Base-by-base conservation (phyloP, 306 rosid genomes). In the Sicyos baderoa region DNA sequence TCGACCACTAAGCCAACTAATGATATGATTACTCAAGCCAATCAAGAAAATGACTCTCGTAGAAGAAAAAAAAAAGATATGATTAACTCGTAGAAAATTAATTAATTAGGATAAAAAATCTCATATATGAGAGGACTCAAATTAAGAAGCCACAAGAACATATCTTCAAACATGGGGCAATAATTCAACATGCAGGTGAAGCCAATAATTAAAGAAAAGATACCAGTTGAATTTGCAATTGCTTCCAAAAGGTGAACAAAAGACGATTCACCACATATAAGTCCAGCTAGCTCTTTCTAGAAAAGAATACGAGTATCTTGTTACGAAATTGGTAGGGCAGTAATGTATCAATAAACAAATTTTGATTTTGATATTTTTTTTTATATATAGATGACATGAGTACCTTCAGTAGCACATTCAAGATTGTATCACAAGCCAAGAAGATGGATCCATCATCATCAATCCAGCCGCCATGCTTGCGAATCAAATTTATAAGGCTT, bases 351-450 rank as follows among this genome's bases (percentile, higher is more conserved):
- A 35, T 4, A 40, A 14, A 35, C 25, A 14, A 22, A 23, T 9
- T 13, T 18, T 68, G 50, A 63, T 67, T 70, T 37, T 64, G 29
- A 25, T 45, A 11, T 45, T 29, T 29, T 35, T 35, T 0, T 2
- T 37, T 37, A 10, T 45, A 13, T 12, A 19, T 19, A n/a, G n/a
- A n/a, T n/a, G n/a, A n/a, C n/a, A n/a, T n/a, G 22, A 27, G 77
- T 79, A 93, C 98, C 98, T 89, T 85, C 55, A 93, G 69, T 57
- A 89, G 85, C 67, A 93, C 75, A 78, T 89, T 93, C 88, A 89
- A 59, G 71, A 90, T 73, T 54, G 96, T 89, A 75, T 93, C 97
- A 80, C 96, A 89, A 7, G 97, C 97, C 88, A 88, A 75, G 77
- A 88, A 83, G 79, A 86, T 64, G 70, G 87, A 73, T 74, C 94